Percentiles rank a stretch among this genome's conserved stretches.
These are phyloP conservation scores for Cyclotella sp. DNA, from an alignment of 108 stramenopile species.

Conservation along the genomic window DNA sequence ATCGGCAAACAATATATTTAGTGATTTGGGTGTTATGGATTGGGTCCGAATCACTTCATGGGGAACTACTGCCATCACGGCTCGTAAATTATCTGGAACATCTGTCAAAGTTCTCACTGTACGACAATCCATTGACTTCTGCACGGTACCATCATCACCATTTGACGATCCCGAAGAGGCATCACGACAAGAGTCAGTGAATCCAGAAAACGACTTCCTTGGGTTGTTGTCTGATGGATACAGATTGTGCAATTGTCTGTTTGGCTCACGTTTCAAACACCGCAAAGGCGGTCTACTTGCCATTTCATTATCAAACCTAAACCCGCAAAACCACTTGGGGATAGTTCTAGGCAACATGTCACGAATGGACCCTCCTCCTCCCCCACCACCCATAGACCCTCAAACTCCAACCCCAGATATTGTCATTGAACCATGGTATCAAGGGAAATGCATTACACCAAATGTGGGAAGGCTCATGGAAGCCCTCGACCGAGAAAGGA, in stretches of 20 bases:
- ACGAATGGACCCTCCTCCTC: constrained; percentile 70
- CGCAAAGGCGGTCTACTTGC: constrained; percentile 64
- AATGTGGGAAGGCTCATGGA: constrained; percentile 67
- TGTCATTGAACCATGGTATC: constrained; percentile 66
- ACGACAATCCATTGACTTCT: constrained; percentile 60
- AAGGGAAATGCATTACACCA: constrained; percentile 66
- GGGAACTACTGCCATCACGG: constrained; percentile 76
- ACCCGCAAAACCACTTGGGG: constrained; percentile 74
- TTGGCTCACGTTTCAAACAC: constrained; percentile 53
- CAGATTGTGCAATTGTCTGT: constrained; percentile 49
- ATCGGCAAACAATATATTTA: not conserved
- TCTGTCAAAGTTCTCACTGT: constrained; percentile 64
- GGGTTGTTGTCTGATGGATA: constrained; percentile 31
- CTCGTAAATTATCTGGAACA: constrained; percentile 54
- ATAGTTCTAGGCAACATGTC: constrained; percentile 72
- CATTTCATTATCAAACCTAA: constrained; percentile 71
- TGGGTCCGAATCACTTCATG: constrained; percentile 61
- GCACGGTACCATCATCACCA: constrained; percentile 56
- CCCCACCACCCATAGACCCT: constrained; percentile 32
- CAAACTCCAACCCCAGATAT: constrained; percentile 4
- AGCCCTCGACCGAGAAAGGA: constrained; percentile 63
- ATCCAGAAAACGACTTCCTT: not conserved
- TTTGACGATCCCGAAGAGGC: not conserved
- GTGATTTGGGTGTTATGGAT: not conserved
- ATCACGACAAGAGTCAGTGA: not conserved